A percentile compares a stretch with the other conserved stretches of the same genome.
phyloP scores from a whole-genome alignment of 192 early-diverging fungal genomes.

The Coemansia asiatica region DNA sequence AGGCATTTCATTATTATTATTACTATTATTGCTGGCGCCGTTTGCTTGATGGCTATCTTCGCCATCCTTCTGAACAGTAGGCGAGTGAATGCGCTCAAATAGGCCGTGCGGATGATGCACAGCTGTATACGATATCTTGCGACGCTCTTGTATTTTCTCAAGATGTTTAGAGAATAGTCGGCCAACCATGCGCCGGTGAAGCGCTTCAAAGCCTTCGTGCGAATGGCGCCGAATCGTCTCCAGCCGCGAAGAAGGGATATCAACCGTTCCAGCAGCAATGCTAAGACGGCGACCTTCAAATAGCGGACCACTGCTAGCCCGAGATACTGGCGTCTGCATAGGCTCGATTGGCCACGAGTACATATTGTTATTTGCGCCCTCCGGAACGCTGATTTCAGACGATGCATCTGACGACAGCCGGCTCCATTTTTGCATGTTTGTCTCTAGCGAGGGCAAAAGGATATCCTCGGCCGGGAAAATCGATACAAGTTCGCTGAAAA shows the following conservation, averaged over 20 bases:
- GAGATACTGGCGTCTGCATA: conserved; percentile 15
- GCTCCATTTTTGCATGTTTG: conserved; percentile 53
- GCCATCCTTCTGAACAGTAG: not conserved
- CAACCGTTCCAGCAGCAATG: conserved; percentile 52
- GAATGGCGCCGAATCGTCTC: conserved; percentile 54
- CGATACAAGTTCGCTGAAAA: conserved; percentile 78
- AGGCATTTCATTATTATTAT: not conserved
- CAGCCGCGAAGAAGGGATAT: conserved; percentile 45
- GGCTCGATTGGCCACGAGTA: conserved; percentile 50
- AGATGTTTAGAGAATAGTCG: conserved; percentile 51
- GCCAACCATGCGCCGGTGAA: conserved; percentile 51
- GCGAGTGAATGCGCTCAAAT: conserved; percentile 15
- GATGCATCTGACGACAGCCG: conserved; percentile 34
- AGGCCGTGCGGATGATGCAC: not conserved
- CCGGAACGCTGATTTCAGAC: conserved; percentile 38
- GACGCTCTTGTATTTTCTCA: conserved; percentile 47
- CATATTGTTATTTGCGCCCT: conserved; percentile 42
- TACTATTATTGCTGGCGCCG: not conserved
- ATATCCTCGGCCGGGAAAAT: conserved; percentile 70
- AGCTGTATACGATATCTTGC: conserved; percentile 41
- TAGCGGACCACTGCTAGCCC: conserved; percentile 17
- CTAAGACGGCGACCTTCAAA: conserved; percentile 49
- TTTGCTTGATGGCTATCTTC: not conserved
- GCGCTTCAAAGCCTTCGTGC: conserved; percentile 45
- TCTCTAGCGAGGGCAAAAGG: conserved; percentile 51